Evolutionary conservation across 2,329 filamentous ascomycete genomes (phyloP).

Genomic region (Aspergillus ochraceoroseus): DNA sequence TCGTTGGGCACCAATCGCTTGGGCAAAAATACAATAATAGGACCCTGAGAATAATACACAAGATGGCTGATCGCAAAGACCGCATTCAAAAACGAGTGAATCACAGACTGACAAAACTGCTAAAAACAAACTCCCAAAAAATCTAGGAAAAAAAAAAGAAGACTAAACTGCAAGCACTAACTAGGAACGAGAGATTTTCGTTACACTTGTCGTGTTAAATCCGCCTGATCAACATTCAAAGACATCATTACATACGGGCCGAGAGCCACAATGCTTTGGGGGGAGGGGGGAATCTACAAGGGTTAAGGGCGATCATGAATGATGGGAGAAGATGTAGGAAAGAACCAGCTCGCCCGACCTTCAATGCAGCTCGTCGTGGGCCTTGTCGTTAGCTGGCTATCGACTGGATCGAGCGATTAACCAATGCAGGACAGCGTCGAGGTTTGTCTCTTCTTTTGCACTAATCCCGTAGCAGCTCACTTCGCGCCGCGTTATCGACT

Average conservation of each 20-base stretch:
- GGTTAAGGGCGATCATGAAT: constrained; percentile 2
- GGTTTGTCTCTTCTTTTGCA: constrained; percentile 96
- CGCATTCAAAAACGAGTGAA: no score
- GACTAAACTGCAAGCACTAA: constrained; percentile 3
- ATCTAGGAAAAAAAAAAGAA: constrained; percentile 5
- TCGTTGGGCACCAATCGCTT: not conserved
- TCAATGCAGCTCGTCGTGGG: not conserved
- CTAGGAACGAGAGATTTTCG: constrained; percentile 9
- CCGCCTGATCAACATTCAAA: constrained; percentile 42
- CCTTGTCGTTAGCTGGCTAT: constrained; percentile 41
- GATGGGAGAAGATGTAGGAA: constrained; percentile 13
- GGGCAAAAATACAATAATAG: not conserved
- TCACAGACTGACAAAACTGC: no score
- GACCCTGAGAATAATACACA: constrained; percentile 1
- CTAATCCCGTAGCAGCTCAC: constrained; percentile 99
- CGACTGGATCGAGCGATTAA: constrained; percentile 82
- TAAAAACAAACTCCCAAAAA: no score
- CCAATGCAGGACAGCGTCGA: constrained; percentile 95
- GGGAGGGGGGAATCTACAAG: constrained; percentile 20
- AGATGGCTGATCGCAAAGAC: constrained; percentile 2
- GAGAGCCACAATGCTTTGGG: constrained; percentile 32
- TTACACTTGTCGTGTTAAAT: constrained; percentile 17
- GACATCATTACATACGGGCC: constrained; percentile 47
- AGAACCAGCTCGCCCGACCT: constrained; percentile 6
- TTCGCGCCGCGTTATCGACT: constrained; percentile 82